These are phyloP conservation scores for Papilionanthe hybrid DNA, from an alignment of 116 monocot species.

Conservation along the genomic window DNA sequence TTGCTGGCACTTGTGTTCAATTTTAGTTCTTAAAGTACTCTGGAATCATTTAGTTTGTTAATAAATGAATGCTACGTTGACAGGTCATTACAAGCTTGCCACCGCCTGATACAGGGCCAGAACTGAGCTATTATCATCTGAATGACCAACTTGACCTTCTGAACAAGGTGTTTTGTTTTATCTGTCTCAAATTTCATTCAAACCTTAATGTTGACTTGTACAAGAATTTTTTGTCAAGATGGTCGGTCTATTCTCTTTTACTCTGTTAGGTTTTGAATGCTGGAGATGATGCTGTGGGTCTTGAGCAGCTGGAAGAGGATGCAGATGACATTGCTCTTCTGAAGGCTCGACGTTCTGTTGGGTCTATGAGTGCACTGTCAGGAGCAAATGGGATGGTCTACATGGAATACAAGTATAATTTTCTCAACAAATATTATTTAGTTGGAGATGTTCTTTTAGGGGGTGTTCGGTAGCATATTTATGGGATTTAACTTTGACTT, in stretches of 20 bases:
- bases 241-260: not conserved
- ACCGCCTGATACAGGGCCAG: conserved; percentile 75
- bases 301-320: conserved; percentile 94
- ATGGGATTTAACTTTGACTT: no score
- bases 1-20: not conserved
- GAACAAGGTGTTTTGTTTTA: conserved; percentile 37
- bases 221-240: not conserved
- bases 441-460: not conserved
- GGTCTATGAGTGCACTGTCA: conserved; percentile 86
- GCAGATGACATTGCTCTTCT: conserved; percentile 81
- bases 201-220: not conserved
- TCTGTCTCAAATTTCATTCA: not conserved
- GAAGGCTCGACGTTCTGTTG: conserved; percentile 65
- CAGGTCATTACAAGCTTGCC: conserved; percentile 90
- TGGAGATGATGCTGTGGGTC: conserved; percentile 79
- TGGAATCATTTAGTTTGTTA: not conserved
- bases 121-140: conserved; percentile 52
- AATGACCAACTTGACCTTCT: conserved; percentile 88
- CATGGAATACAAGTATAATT: conserved; percentile 78
- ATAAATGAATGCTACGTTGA: not conserved
- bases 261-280: conserved; percentile 60
- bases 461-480: no score
- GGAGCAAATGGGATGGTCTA: conserved; percentile 86
- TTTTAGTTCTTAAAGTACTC: not conserved
- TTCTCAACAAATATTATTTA: not conserved